Base-by-base conservation (phyloP, 768 basidiomycete genomes). In the Trametes villosa region DNA sequence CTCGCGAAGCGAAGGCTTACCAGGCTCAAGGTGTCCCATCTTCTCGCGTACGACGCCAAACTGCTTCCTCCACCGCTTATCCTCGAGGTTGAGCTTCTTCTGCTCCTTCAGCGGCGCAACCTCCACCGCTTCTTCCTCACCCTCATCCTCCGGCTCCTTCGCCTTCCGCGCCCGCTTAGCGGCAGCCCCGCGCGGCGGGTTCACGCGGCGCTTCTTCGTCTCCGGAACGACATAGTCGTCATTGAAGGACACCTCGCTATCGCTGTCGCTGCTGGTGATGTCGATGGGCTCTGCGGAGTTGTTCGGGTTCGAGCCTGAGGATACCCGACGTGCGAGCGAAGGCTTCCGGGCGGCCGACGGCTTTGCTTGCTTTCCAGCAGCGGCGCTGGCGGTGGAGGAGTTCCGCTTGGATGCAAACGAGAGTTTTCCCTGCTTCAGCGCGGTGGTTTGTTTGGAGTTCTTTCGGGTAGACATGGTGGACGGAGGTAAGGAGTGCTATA, bases 1-100 rank as follows among this genome's bases (percentile, higher is more conserved):
- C 27, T 8, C 31, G 26, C 26, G 42, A 12, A 20, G 5, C 12
- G 17, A 45, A 13, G 40, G 79, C 88, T 76, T 69, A 94, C 92
- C 83, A 9, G 88, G 81, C 49, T 78, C 67, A 33, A 83, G 57
- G 54, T 82, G 62, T 0, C 84, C 87, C 82, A 86, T 88, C 67
- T 79, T 82, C 41, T 68, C 67, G 64, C 76, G 79, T 4, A 82
- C 81, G 38, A 77, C 76, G 26, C 69, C 76, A 68, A 81, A 80
- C 20, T 85, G 74, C 52, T 77, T 77, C n/a, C 72, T 75, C 77
- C 85, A 92, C 52, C 63, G 52, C 57, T 47, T 64, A 46, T 67
- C 62, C 20, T 38, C 24, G 22, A 45, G 15, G 41, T 53, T 36
- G 30, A 57, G 41, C 41, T 41, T 56, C 49, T 59, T 50, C 53